Base-by-base conservation (phyloP, 192 early-diverging fungal genomes). In the Obelidium mucronatum region DNA sequence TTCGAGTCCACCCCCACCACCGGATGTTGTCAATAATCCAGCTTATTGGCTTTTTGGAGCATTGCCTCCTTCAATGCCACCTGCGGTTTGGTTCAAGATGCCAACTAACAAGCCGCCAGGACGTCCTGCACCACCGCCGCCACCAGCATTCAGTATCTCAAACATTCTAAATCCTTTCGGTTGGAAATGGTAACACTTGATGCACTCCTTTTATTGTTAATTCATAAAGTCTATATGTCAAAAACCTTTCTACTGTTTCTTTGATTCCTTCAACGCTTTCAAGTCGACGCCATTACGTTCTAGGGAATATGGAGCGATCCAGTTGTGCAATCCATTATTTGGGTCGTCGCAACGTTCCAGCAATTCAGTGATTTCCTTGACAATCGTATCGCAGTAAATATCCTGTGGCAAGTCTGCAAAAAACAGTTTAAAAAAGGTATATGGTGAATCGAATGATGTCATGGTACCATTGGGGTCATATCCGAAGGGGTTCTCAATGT, bases 401-500 rank as follows among this genome's bases (percentile, higher is more conserved):
- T 73, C 70, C 59, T 73, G 70, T 8, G 70, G 70, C 48, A 69
- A 69, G 34, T 69, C 67, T 69, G 48, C 8, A 53, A 69, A 51
- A 51, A 51, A 8, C 8, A 11, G 58, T 6, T 8, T 8, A 28
- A 60, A 30, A 30, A 15, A 8, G 30, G 33, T 15, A 30, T 6
- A 15, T 6, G 19, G n/a, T n/a, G n/a, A n/a, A n/a, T n/a, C n/a
- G n/a, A n/a, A n/a, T n/a, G n/a, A n/a, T n/a, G n/a, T n/a, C n/a
- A n/a, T n/a, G n/a, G n/a, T 26, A 70, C 67, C 73, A 42, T 77
- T 77, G 37, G 67, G 67, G 56, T 77, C 76, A 74, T 88, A 86
- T 39, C 93, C 93, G 77, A 97, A 96, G 11, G 95, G 95, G 78
- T 97, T 96, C 84, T 98, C 95, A 64, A 98, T 96, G 82, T 96